Base-by-base conservation (phyloP, 495 filamentous ascomycete genomes). In the Penicillium goetzii region DNA sequence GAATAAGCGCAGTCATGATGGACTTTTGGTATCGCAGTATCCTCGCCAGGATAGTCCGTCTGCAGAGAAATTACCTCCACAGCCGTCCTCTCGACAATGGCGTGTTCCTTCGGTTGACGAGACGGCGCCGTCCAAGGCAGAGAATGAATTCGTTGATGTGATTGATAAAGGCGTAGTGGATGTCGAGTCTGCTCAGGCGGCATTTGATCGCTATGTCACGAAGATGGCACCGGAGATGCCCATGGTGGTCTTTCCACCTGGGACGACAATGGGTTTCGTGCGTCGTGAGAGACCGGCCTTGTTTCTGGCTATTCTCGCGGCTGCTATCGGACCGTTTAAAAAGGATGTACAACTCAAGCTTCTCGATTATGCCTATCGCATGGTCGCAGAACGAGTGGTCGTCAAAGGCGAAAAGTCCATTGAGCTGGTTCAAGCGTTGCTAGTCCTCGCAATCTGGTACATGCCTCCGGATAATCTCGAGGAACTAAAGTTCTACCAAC, bases 401-500 rank as follows among this genome's bases (percentile, higher is more conserved):
- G 76, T 90, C 34, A 85, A 85, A 34, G 91, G 90, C 14, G 88
- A 92, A 58, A 98, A 97, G 77, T 90, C 85, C 9, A 76, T 98
- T 12, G 94, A 98, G 68, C 76, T 98, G 1, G 85, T 97, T 12
- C 93, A 98, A 77, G 86, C 91, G 1, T 73, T 97, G 12, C 79
- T 92, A 36, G 77, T 97, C 23, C 79, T 81, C 28, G 85, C 85
- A 17, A 81, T 89, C 26, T 97, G 91, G 90, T 97, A 97, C 67
- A 88, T 85, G 65, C 90, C 92, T 19, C 92, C 93, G 2, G 89
- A 93, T 57, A 82, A 89, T 58, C 90, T 88, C 53, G 92, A 96
- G 60, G 91, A 97, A 75, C 83, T 95, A 65, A 96, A 95, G 69
- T 97, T 94, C 71, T 96, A 96, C 73, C 91, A 94, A 75, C 80